Evolutionary conservation across 495 filamentous ascomycete genomes (phyloP).

Genomic region (Amphirosellinia nigrospora): DNA sequence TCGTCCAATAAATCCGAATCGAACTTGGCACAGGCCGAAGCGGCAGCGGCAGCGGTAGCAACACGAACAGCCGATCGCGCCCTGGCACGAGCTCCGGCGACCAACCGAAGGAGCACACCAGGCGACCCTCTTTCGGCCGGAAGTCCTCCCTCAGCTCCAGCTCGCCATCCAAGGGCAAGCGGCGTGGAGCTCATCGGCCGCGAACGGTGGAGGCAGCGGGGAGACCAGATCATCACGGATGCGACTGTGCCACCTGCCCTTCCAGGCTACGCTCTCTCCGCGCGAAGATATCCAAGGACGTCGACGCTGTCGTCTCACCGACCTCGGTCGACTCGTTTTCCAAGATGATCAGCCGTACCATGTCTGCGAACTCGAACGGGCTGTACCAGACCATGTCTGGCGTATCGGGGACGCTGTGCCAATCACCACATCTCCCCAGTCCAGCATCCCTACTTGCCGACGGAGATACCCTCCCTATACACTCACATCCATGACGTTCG

Average conservation of each 20-base stretch:
- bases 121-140: slow-evolving; percentile 50
- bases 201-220: slow-evolving; percentile 36
- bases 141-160: slow-evolving; percentile 51
- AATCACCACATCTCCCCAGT: slow-evolving; percentile 40
- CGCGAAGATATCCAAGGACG: slow-evolving; percentile 46
- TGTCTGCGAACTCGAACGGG: slow-evolving; percentile 36
- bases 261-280: slow-evolving; percentile 47
- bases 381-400: slow-evolving; percentile 40
- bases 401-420: slow-evolving; percentile 11
- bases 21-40: slow-evolving; percentile 3
- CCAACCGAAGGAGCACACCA: slow-evolving; percentile 50
- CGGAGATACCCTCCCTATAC: slow-evolving; percentile 57
- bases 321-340: slow-evolving; percentile 45
- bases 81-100: slow-evolving; percentile 51
- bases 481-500: slow-evolving; percentile 88
- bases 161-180: slow-evolving; percentile 45
- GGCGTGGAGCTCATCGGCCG: slow-evolving; percentile 43
- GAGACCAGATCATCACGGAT: slow-evolving; percentile 40
- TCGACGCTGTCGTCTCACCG: slow-evolving; percentile 42
- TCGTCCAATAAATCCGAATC: slow-evolving; percentile 23
- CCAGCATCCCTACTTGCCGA: slow-evolving; percentile 23
- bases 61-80: slow-evolving; percentile 39
- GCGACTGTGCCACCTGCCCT: slow-evolving; percentile 47
- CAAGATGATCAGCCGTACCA: slow-evolving; percentile 52
- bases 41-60: slow-evolving; percentile 20